Conservation (phyloP, 2,329 filamentous ascomycete species). For the Fusarium kyushuense region DNA sequence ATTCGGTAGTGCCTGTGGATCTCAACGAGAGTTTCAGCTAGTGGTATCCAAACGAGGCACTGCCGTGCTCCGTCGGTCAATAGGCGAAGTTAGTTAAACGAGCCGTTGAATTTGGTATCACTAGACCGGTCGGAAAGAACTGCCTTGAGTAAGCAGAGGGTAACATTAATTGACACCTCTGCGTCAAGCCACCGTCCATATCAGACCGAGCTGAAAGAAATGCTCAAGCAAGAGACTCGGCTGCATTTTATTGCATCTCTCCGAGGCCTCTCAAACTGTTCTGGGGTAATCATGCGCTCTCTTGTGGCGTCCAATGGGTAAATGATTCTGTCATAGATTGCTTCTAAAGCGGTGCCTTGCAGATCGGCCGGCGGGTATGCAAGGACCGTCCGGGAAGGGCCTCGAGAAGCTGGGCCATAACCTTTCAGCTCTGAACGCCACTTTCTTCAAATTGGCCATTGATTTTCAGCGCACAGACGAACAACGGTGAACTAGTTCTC, state of each 20-base stretch:
- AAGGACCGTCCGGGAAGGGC: neutral
- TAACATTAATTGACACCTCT: neutral
- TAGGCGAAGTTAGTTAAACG: neutral
- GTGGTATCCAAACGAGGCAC: neutral
- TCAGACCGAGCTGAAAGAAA: neutral
- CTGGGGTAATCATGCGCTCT: neutral
- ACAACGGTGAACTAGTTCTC: neutral
- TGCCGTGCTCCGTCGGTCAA: neutral
- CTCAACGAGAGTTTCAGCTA: neutral
- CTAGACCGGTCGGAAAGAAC: neutral
- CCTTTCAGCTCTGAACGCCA: neutral
- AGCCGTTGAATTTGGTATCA: neutral
- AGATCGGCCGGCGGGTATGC: neutral
- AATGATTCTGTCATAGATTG: neutral
- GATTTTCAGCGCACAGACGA: neutral
- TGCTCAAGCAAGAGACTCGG: neutral
- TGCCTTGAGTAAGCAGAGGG: too few species aligned
- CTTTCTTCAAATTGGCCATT: neutral
- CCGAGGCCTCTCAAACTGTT: neutral
- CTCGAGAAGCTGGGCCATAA: neutral
- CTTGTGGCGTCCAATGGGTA: neutral
- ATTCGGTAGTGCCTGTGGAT: neutral
- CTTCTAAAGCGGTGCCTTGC: slow-evolving; percentile 3
- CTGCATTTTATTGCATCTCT: neutral
- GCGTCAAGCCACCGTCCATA: neutral